Evolutionary conservation across 2,329 filamentous ascomycete species (phyloP).

Genomic region (Plectosphaerella sp.): DNA sequence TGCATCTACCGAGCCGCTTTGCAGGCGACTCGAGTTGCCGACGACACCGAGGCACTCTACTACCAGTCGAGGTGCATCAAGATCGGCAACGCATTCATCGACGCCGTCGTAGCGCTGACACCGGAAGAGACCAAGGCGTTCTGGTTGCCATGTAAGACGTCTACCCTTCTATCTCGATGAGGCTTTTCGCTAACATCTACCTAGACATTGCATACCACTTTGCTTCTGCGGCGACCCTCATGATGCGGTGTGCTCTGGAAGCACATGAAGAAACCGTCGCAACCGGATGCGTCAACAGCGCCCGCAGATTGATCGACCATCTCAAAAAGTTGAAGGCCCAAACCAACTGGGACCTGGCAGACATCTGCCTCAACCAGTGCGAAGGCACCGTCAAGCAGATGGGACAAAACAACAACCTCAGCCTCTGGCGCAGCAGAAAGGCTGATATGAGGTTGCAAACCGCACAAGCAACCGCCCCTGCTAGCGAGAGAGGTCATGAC

Average conservation of each 20-base stretch:
- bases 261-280: background rate
- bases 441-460: no score
- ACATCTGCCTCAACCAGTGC: background rate
- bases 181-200: background rate
- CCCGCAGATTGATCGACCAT: background rate
- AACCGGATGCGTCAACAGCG: background rate
- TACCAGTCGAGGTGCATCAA: background rate
- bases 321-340: background rate
- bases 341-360: background rate
- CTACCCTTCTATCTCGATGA: background rate
- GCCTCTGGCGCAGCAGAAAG: background rate
- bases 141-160: slow-evolving; percentile 5
- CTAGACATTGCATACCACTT: slow-evolving; percentile 5
- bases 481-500: no score
- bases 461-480: no score
- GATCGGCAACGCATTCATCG: background rate
- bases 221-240: slow-evolving; percentile 2
- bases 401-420: background rate
- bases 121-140: background rate
- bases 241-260: slow-evolving; percentile 4
- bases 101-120: background rate
- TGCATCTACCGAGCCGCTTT: background rate
- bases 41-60: background rate
- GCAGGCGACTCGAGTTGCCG: background rate
- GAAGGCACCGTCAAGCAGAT: background rate